Base-by-base conservation (phyloP, 805 yeast genomes). In the Myxozyma vanderwaltii region DNA sequence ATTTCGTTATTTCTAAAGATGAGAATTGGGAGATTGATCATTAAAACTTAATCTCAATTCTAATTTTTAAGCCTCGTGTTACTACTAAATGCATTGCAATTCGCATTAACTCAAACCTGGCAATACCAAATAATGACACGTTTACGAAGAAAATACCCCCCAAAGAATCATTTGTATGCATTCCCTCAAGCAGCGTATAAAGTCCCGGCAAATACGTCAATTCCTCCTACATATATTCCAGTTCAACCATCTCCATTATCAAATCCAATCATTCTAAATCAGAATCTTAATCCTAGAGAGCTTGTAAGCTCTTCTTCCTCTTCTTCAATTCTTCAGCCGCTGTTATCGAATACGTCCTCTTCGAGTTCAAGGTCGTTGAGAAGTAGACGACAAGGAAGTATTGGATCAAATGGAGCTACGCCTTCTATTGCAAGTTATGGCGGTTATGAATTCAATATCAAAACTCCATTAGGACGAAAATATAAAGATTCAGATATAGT, bases 81-180 rank as follows among this genome's bases (percentile, higher is more conserved):
- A n/a, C n/a, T n/a, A n/a, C n/a, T n/a, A n/a, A n/a, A n/a, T n/a
- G n/a, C n/a, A n/a, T n/a, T n/a, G n/a, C n/a, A n/a, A n/a, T n/a
- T n/a, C n/a, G n/a, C n/a, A n/a, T n/a, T n/a, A n/a, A n/a, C n/a
- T n/a, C n/a, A n/a, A n/a, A n/a, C n/a, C n/a, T 48, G 12, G 38
- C 12, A 13, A 33, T 17, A 44, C 13, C 19, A 2, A 6, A 21
- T 2, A 31, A 58, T 58, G 61, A 50, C 61, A 13, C 54, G 61
- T 12, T 44, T 58, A 31, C 35, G 61, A n/a, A 38, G 54, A 27
- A 58, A 58, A 48, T 58, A 58, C 24, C 61, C 61, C 41, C 54
- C 61, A 13, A 52, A 39, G 27, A 29, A 46, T 38, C 38, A 51
- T 7, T 10, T 27, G 24, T n/a, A n/a, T 19, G 46, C 43, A 6